These are phyloP conservation scores for Populus tremula DNA, from an alignment of 345 rosid species.

Conservation along the genomic window DNA sequence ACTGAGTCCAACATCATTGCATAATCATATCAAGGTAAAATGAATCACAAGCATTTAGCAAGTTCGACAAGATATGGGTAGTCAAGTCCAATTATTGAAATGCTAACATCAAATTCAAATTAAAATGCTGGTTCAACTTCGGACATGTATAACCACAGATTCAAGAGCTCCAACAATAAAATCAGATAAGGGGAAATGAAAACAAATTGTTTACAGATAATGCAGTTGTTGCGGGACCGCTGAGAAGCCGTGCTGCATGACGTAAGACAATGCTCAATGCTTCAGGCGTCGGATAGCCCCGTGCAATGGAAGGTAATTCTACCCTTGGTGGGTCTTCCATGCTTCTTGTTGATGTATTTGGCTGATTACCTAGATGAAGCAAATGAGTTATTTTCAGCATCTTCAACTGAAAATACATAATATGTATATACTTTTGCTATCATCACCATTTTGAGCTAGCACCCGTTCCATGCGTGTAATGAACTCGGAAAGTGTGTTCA, in stretches of 20 bases:
- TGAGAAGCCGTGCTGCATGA: constrained; percentile 61
- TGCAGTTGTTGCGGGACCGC: constrained; percentile 51
- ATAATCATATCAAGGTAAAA: neutral
- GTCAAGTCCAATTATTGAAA: neutral
- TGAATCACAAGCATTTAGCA: neutral
- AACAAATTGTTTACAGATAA: constrained; percentile 52
- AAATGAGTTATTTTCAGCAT: constrained; percentile 23
- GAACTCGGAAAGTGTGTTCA: constrained; percentile 70
- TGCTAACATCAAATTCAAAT: neutral
- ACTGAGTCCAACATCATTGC: neutral
- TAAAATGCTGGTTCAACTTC: neutral
- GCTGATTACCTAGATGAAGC: constrained; percentile 50
- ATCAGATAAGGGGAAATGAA: neutral
- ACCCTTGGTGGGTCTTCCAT: constrained; percentile 34
- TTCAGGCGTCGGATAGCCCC: constrained; percentile 63
- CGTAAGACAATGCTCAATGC: constrained; percentile 57
- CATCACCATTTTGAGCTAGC: constrained; percentile 61
- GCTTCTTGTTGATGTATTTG: constrained; percentile 37
- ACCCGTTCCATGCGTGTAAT: constrained; percentile 70
- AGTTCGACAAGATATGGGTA: neutral
- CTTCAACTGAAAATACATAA: neutral
- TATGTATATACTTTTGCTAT: constrained; percentile 6
- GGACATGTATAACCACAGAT: neutral
- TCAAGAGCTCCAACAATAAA: neutral
- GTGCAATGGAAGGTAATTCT: constrained; percentile 49